phyloP scores from a whole-genome alignment of 2,329 filamentous ascomycete genomes.

The Drechslera avenae region DNA sequence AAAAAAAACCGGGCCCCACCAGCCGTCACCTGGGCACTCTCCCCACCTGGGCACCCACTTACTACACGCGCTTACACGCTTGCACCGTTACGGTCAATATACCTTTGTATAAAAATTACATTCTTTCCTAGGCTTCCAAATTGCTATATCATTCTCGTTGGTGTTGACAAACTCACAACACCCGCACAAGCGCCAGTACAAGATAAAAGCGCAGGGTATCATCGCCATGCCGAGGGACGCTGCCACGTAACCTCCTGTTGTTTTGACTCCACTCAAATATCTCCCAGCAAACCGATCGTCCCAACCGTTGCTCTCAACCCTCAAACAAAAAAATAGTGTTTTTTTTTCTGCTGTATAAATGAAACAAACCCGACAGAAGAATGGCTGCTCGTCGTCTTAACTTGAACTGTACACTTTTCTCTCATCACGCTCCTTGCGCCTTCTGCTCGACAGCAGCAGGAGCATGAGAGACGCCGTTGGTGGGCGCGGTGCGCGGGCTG shows the following conservation, averaged over 20 bases:
- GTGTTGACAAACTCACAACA: constrained; percentile 11
- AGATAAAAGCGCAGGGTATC: constrained; percentile 15
- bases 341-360: too few relatives aligned
- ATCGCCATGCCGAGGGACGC: constrained; percentile 14
- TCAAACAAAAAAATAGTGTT: neutral
- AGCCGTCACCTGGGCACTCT: neutral
- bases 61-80: neutral
- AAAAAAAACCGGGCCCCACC: constrained; percentile 9
- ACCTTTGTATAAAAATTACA: too few relatives aligned
- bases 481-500: constrained; percentile 48
- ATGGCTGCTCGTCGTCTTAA: neutral
- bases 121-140: neutral
- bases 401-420: neutral
- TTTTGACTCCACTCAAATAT: constrained; percentile 7
- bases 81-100: too few relatives aligned
- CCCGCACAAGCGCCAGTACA: constrained; percentile 5
- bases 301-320: neutral
- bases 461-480: constrained; percentile 42
- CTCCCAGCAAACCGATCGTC: neutral
- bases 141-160: constrained; percentile 15
- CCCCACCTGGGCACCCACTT: too few relatives aligned
- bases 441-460: constrained; percentile 46
- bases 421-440: constrained; percentile 23
- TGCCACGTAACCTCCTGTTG: constrained; percentile 8
- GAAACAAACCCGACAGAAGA: too few relatives aligned